A percentile compares a stretch with the other conserved stretches of the same genome.
phyloP scores from a whole-genome alignment of 352 stramenopile species.

The Phytophthora pseudosyringae region DNA sequence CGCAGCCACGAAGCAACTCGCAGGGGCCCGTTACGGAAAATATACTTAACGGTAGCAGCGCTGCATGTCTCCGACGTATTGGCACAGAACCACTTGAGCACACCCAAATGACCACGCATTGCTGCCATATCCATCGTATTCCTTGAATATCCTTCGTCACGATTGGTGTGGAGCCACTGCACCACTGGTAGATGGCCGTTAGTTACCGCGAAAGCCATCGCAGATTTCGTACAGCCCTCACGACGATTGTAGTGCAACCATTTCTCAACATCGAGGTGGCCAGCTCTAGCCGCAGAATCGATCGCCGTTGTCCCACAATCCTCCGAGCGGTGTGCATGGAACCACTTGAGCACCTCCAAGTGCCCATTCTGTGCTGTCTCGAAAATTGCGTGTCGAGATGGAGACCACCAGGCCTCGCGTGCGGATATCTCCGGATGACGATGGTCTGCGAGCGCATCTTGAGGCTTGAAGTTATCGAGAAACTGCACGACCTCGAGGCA shows the following conservation, averaged over 20 bases:
- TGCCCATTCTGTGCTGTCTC: neutral
- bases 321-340: slow-evolving; percentile 3
- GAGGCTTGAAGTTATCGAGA: neutral
- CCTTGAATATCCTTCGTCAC: neutral
- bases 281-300: neutral
- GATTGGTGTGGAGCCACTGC: slow-evolving; percentile 8
- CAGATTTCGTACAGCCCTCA: too few relatives aligned
- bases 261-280: too few relatives aligned
- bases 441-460: neutral
- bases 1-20: neutral
- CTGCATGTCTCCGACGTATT: neutral
- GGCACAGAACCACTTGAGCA: neutral
- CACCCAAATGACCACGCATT: neutral
- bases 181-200: neutral
- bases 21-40: neutral
- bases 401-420: neutral
- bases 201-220: neutral
- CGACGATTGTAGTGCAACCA: too few relatives aligned
- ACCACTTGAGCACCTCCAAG: slow-evolving; percentile 6
- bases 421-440: neutral
- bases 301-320: neutral
- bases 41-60: neutral
- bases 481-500: too few relatives aligned
- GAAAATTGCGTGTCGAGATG: slow-evolving; percentile 1
- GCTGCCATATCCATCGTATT: neutral